phyloP scores from a whole-genome alignment of 208 protist species.

The Leishmania mexicana region DNA sequence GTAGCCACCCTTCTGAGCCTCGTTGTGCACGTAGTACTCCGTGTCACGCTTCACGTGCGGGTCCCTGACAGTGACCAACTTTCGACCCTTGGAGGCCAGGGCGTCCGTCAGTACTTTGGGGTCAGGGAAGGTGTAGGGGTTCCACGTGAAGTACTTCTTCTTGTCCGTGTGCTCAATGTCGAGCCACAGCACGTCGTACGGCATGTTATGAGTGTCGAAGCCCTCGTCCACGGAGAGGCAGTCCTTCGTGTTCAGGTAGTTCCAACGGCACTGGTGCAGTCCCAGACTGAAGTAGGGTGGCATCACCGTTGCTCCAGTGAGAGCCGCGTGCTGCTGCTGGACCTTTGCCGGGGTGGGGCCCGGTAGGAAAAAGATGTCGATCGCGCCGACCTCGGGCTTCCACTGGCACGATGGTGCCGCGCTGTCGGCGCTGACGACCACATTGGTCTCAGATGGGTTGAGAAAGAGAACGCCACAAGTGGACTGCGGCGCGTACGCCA shows the following conservation, averaged over 20 bases:
- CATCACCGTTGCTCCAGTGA: constrained; percentile 94
- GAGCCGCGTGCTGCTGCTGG: constrained; percentile 90
- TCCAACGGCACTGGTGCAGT: constrained; percentile 99
- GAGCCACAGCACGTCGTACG: constrained; percentile 99
- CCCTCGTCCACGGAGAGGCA: constrained; percentile 85
- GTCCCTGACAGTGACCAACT: constrained; percentile 98
- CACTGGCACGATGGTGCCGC: constrained; percentile 79
- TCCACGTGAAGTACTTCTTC: constrained; percentile 99
- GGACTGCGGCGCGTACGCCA: constrained; percentile 68
- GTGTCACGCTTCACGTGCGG: constrained; percentile 96
- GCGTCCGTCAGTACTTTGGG: constrained; percentile 88
- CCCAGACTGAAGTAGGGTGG: constrained; percentile 97
- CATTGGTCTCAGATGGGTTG: constrained; percentile 91
- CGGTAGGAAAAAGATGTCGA: constrained; percentile 98
- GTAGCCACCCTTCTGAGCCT: constrained; percentile 67
- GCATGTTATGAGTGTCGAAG: constrained; percentile 97
- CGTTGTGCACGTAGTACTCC: constrained; percentile 86
- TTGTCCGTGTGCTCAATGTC: constrained; percentile 99
- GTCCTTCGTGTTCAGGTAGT: constrained; percentile 96
- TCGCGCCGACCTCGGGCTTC: constrained; percentile 91
- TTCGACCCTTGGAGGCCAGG: constrained; percentile 91
- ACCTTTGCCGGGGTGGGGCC: constrained; percentile 89
- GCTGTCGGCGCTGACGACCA: constrained; percentile 31
- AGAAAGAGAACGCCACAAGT: constrained; percentile 95
- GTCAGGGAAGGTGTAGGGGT: constrained; percentile 94